phyloP scores from a whole-genome alignment of 176 grass and related monocot species.

The Triticum urartu region DNA sequence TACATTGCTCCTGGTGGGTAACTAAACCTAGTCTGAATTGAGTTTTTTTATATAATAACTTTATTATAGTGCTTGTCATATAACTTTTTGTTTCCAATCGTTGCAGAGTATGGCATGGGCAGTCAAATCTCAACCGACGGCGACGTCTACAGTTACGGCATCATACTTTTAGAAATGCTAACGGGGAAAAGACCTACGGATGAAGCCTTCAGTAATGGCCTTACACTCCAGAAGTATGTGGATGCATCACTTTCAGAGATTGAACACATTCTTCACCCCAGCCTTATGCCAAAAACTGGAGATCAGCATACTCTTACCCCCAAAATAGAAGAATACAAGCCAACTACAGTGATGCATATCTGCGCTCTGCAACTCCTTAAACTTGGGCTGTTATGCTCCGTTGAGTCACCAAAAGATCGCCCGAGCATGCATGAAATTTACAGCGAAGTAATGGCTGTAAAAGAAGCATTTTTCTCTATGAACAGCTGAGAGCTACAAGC shows the following conservation, averaged over 20 bases:
- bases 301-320: not conserved
- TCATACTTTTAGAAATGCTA: constrained; percentile 16
- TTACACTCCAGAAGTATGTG: not conserved
- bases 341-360: not conserved
- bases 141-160: constrained; percentile 16
- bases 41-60: no score
- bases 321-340: not conserved
- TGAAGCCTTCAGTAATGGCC: not conserved
- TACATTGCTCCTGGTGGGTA: not conserved
- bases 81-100: not conserved
- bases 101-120: constrained; percentile 27
- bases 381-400: constrained; percentile 24
- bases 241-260: not conserved
- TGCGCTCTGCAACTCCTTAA: constrained; percentile 26
- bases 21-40: no score
- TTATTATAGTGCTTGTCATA: not conserved
- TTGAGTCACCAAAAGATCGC: constrained; percentile 22
- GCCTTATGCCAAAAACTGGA: not conserved
- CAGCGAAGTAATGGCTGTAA: not conserved
- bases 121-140: constrained; percentile 11
- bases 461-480: constrained; percentile 14
- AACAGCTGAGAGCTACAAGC: not conserved
- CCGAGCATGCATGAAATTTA: constrained; percentile 13
- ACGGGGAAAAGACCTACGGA: not conserved
- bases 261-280: not conserved